phyloP scores from a whole-genome alignment of 352 stramenopile genomes.

The Discostella stelligera region DNA sequence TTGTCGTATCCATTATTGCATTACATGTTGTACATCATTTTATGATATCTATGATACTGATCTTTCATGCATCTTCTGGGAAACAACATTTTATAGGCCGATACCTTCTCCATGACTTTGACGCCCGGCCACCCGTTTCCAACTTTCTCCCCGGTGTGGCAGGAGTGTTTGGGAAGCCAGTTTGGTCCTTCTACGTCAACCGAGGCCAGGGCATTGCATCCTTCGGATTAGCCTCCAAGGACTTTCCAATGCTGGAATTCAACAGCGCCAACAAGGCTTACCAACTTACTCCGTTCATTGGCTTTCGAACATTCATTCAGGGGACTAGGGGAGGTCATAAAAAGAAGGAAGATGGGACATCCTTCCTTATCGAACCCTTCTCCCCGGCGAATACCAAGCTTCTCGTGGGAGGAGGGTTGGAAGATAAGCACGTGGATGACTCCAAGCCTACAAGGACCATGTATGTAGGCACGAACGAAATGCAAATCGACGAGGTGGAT shows the following conservation, averaged over 20 bases:
- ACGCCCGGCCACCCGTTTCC: constrained; percentile 76
- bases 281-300: constrained; percentile 75
- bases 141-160: constrained; percentile 81
- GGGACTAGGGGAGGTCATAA: constrained; percentile 22
- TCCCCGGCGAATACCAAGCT: constrained; percentile 46
- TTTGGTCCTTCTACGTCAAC: constrained; percentile 87
- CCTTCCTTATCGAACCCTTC: constrained; percentile 77
- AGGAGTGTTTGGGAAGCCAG: constrained; percentile 77
- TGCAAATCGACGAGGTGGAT: constrained; percentile 80
- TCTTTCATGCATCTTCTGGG: not conserved
- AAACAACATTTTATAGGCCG: constrained; percentile 28
- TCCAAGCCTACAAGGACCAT: constrained; percentile 48
- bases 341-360: constrained; percentile 19
- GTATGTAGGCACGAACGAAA: constrained; percentile 82
- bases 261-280: constrained; percentile 84
- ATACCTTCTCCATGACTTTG: constrained; percentile 80
- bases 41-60: not conserved
- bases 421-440: not conserved
- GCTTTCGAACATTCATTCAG: constrained; percentile 85
- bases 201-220: constrained; percentile 79
- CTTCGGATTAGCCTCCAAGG: constrained; percentile 83
- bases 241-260: constrained; percentile 83
- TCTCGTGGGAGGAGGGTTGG: not conserved
- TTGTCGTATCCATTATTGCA: not conserved
- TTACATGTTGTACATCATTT: not conserved